Evolutionary conservation across 2,329 filamentous ascomycete genomes (phyloP).

Genomic region (Pseudogymnoascus sp.): DNA sequence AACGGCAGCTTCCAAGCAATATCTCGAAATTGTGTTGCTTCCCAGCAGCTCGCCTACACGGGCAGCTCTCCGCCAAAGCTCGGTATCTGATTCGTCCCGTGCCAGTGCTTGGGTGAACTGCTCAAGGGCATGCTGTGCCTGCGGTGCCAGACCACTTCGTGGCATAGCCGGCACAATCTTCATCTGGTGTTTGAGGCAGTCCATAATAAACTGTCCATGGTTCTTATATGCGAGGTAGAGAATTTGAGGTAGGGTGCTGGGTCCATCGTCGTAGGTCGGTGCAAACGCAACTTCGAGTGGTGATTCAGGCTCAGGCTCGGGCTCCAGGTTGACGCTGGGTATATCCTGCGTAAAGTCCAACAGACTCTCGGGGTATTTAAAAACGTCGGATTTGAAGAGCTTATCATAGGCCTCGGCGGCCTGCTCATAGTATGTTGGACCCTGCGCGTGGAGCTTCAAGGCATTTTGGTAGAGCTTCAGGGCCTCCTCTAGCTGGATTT

Average conservation of each 20-base stretch:
- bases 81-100: slow-evolving; percentile 58
- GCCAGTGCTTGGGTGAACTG: slow-evolving; percentile 52
- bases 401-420: slow-evolving; percentile 74
- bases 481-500: slow-evolving; percentile 88
- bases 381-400: slow-evolving; percentile 87
- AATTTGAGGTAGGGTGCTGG: slow-evolving; percentile 77
- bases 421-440: slow-evolving; percentile 63
- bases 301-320: slow-evolving; percentile 39
- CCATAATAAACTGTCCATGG: slow-evolving; percentile 83
- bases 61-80: slow-evolving; percentile 53
- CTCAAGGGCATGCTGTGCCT: slow-evolving; percentile 38
- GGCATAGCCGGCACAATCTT: slow-evolving; percentile 31
- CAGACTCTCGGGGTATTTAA: slow-evolving; percentile 77
- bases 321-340: slow-evolving; percentile 26
- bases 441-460: slow-evolving; percentile 83
- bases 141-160: slow-evolving; percentile 18
- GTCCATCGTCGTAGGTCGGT: slow-evolving; percentile 60
- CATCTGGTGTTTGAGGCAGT: slow-evolving; percentile 52
- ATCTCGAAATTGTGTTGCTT: slow-evolving; percentile 48
- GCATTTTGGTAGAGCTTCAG: slow-evolving; percentile 90
- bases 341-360: slow-evolving; percentile 61
- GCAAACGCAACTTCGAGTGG: slow-evolving; percentile 44
- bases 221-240: slow-evolving; percentile 94
- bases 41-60: slow-evolving; percentile 50
- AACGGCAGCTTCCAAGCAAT: slow-evolving; percentile 56